phyloP scores from a whole-genome alignment of 805 yeast genomes.

The Jamesozyma lodderae region DNA sequence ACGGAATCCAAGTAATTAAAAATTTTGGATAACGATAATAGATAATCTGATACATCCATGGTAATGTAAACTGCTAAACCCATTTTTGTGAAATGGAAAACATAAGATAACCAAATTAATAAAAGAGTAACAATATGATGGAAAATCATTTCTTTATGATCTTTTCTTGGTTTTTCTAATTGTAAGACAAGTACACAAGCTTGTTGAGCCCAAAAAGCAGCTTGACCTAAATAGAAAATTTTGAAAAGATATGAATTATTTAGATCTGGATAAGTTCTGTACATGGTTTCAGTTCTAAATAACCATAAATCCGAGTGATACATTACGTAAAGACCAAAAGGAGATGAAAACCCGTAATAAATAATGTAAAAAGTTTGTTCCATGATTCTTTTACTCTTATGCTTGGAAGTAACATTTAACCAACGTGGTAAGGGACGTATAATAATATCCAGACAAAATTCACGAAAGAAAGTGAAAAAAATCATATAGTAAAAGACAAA shows the following conservation, averaged over 20 bases:
- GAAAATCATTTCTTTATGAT: constrained; percentile 78
- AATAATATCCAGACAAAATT: constrained; percentile 76
- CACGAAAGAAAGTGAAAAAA: constrained; percentile 84
- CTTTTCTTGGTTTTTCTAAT: constrained; percentile 92
- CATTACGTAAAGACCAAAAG: constrained; percentile 87
- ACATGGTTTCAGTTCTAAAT: constrained; percentile 77
- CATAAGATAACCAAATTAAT: constrained; percentile 76
- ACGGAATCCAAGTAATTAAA: constrained; percentile 72
- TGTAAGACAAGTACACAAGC: constrained; percentile 72
- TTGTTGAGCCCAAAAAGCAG: constrained; percentile 97
- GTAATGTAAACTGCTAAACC: constrained; percentile 86
- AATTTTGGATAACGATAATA: constrained; percentile 77
- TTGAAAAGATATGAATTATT: constrained; percentile 64
- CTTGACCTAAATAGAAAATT: constrained; percentile 80
- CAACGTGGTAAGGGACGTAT: constrained; percentile 64
- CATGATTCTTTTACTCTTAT: constrained; percentile 71
- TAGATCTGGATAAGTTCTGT: constrained; percentile 73
- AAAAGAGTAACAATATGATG: constrained; percentile 91
- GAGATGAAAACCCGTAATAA: constrained; percentile 74
- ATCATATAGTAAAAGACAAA: constrained; percentile 76
- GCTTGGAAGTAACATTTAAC: constrained; percentile 31
- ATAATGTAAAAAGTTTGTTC: constrained; percentile 84
- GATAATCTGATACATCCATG: constrained; percentile 93
- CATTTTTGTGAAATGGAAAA: constrained; percentile 94
- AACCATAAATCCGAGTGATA: constrained; percentile 75